These are phyloP conservation scores for Alternaria brassicicola DNA, from an alignment of 2,329 filamentous ascomycete species.

Conservation along the genomic window DNA sequence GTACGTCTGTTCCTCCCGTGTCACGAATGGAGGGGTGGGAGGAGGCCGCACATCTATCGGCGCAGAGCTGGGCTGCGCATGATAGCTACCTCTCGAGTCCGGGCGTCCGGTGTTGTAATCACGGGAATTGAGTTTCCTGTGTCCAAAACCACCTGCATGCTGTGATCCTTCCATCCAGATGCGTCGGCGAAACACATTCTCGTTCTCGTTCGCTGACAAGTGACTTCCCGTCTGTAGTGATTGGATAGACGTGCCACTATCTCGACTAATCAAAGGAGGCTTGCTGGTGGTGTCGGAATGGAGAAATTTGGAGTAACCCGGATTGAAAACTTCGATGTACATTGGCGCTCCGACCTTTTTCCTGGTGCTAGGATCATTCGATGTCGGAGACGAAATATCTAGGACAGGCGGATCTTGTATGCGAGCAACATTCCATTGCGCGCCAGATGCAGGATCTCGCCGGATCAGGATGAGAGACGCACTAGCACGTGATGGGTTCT, in stretches of 20 bases:
- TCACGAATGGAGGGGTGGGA: slow-evolving; percentile 24
- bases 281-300: slow-evolving; percentile 31
- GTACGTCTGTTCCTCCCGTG: slow-evolving; percentile 37
- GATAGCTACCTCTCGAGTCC: slow-evolving; percentile 31
- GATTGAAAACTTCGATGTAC: slow-evolving; percentile 63
- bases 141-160: slow-evolving; percentile 49
- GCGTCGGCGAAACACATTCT: slow-evolving; percentile 52
- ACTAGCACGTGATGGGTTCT: slow-evolving; percentile 19
- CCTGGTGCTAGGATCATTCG: slow-evolving; percentile 36
- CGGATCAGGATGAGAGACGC: slow-evolving; percentile 57
- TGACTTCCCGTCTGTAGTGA: slow-evolving; percentile 9
- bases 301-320: slow-evolving; percentile 65
- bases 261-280: slow-evolving; percentile 18
- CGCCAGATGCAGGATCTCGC: slow-evolving; percentile 55
- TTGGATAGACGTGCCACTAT: slow-evolving; percentile 23
- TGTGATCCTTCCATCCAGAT: slow-evolving; percentile 57
- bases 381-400: slow-evolving; percentile 53
- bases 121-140: slow-evolving; percentile 44
- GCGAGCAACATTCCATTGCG: slow-evolving; percentile 59
- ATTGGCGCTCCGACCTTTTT: slow-evolving; percentile 52
- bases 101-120: slow-evolving; percentile 33
- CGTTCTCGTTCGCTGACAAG: slow-evolving; percentile 18
- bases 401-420: slow-evolving; percentile 54
- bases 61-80: slow-evolving; percentile 15
- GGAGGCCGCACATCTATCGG: slow-evolving; percentile 23